Evolutionary conservation across 2,329 filamentous ascomycete species (phyloP).

Genomic region (Sclerotiophoma versabilis): DNA sequence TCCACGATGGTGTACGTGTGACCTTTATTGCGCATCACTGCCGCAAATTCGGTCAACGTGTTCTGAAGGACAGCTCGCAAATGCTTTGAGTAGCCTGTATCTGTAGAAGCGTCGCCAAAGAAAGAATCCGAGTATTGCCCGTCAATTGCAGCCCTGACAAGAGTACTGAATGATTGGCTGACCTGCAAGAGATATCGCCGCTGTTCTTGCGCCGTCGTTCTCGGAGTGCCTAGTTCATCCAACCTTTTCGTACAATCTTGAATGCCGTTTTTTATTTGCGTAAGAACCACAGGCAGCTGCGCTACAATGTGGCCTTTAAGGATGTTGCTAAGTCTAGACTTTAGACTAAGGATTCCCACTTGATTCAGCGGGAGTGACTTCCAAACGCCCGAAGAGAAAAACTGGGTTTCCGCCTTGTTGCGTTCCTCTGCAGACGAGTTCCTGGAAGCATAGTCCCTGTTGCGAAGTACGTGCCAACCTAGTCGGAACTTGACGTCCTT

Average conservation of each 20-base stretch:
- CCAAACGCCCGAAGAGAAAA: constrained; percentile 34
- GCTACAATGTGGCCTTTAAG: constrained; percentile 43
- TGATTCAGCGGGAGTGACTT: constrained; percentile 25
- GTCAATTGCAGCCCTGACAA: constrained; percentile 30
- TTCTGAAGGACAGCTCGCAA: constrained; percentile 32
- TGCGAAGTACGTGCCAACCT: constrained; percentile 51
- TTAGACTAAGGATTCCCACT: no score
- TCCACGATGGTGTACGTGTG: constrained; percentile 27
- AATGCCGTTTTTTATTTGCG: no score
- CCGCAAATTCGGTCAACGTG: constrained; percentile 27
- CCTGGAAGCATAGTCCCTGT: constrained; percentile 35
- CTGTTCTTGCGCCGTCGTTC: constrained; percentile 30
- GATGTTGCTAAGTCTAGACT: constrained; percentile 38
- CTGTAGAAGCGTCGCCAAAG: constrained; percentile 24
- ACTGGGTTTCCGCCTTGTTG: constrained; percentile 33
- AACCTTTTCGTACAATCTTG: no score
- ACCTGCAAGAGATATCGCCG: constrained; percentile 31
- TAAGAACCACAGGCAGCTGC: no score
- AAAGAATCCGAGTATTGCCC: constrained; percentile 35
- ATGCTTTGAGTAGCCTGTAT: constrained; percentile 16
- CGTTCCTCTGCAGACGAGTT: constrained; percentile 28
- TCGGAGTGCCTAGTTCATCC: constrained; percentile 24
- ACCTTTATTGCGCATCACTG: constrained; percentile 29
- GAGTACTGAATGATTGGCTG: constrained; percentile 27
- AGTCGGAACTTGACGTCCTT: constrained; percentile 38